phyloP scores from a whole-genome alignment of 495 filamentous ascomycete genomes.

The Lophiotrema nucula region DNA sequence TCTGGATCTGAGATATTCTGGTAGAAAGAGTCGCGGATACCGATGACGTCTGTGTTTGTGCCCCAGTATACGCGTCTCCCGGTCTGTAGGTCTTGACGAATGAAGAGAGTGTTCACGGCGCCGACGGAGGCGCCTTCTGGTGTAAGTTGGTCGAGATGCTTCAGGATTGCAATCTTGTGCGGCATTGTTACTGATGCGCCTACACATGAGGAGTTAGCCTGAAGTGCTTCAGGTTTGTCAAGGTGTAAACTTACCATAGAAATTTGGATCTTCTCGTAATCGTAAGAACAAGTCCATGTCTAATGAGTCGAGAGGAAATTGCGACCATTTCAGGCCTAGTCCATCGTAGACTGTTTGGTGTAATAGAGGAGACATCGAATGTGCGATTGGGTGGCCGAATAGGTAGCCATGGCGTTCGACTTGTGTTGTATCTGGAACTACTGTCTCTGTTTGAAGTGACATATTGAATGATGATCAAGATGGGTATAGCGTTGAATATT shows the following conservation, averaged over 20 bases:
- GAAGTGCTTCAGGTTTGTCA: background rate
- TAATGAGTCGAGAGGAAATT: slow-evolving; percentile 56
- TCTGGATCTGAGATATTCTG: slow-evolving; percentile 54
- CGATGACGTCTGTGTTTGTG: slow-evolving; percentile 75
- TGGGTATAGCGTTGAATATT: no score
- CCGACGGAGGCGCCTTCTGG: slow-evolving; percentile 66
- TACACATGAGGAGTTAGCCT: slow-evolving; percentile 7
- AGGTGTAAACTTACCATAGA: slow-evolving; percentile 45
- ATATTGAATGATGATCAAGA: no score
- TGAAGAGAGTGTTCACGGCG: slow-evolving; percentile 73
- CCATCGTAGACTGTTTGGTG: slow-evolving; percentile 63
- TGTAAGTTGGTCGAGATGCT: slow-evolving; percentile 65
- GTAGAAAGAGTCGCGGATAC: slow-evolving; percentile 65
- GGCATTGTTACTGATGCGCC: slow-evolving; percentile 73
- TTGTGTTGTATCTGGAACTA: slow-evolving; percentile 29
- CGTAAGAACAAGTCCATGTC: slow-evolving; percentile 54
- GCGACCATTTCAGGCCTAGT: slow-evolving; percentile 60
- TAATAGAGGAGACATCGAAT: slow-evolving; percentile 69
- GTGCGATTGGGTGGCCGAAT: slow-evolving; percentile 60
- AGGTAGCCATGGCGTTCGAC: slow-evolving; percentile 53
- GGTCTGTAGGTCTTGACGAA: slow-evolving; percentile 45
- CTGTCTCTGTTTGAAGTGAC: slow-evolving; percentile 13
- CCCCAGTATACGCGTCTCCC: slow-evolving; percentile 55
- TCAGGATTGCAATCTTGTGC: slow-evolving; percentile 68
- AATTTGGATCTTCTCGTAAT: slow-evolving; percentile 52